Conservation (phyloP, 257 asterid genomes). For the Verbena officinalis region DNA sequence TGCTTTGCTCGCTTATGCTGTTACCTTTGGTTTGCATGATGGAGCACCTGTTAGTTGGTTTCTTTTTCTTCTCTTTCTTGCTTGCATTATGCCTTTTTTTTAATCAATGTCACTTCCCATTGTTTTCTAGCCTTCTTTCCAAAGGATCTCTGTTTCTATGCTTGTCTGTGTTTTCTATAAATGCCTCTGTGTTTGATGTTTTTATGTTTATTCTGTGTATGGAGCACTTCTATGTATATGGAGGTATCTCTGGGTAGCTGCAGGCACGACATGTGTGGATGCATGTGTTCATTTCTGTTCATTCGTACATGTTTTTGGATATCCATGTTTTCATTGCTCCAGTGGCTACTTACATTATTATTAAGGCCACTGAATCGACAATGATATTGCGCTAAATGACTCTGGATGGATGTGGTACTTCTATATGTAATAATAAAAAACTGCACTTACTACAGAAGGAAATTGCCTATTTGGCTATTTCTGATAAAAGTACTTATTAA, state of each 20-base stretch:
- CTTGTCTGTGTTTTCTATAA: not conserved
- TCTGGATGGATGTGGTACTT: not conserved
- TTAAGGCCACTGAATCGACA: constrained; percentile 1
- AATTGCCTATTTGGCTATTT: too few species aligned
- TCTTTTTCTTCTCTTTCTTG: constrained; percentile 4
- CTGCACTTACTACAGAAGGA: too few species aligned
- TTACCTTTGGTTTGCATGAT: constrained; percentile 12
- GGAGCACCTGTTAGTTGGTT: not conserved
- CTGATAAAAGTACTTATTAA: too few species aligned
- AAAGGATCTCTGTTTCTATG: constrained; percentile 14
- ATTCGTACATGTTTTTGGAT: too few species aligned
- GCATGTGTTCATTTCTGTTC: too few species aligned
- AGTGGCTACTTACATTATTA: constrained; percentile 2
- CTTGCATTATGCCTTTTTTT: not conserved
- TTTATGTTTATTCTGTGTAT: constrained; percentile 4
- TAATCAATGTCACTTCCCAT: constrained; percentile 9
- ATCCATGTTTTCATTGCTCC: too few species aligned
- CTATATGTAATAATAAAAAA: too few species aligned
- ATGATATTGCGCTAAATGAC: constrained; percentile 9
- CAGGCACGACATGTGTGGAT: not conserved
- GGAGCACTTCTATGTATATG: not conserved
- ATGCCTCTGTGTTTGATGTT: constrained; percentile 21
- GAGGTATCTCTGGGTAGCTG: constrained; percentile 14
- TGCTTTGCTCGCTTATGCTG: constrained; percentile 11
- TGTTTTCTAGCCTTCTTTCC: constrained; percentile 5